These are phyloP conservation scores for Cladosporium sp. DNA, from an alignment of 2,329 filamentous ascomycete genomes.

Conservation along the genomic window DNA sequence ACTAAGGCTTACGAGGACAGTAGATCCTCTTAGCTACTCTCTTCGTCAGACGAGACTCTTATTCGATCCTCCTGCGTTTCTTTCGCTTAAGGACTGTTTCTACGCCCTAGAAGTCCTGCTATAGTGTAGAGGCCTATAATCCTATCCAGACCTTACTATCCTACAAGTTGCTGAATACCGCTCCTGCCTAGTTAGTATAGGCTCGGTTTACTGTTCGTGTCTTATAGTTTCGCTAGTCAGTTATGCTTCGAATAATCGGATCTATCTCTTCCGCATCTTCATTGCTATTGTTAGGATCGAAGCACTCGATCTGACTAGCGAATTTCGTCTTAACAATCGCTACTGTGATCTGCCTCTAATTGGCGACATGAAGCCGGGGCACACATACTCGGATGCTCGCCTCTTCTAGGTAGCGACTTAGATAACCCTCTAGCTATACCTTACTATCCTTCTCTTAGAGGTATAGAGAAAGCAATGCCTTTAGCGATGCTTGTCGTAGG, in stretches of 20 bases:
- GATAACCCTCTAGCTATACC: constrained; percentile 20
- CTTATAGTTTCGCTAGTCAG: constrained; percentile 24
- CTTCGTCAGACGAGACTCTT: constrained; percentile 16
- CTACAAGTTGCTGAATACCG: constrained; percentile 23
- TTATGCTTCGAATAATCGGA: constrained; percentile 15
- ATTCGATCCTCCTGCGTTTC: constrained; percentile 8
- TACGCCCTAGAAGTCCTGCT: constrained; percentile 25
- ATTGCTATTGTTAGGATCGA: constrained; percentile 18
- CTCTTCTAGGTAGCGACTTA: constrained; percentile 21
- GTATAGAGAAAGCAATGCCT: constrained; percentile 22
- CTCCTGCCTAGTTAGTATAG: constrained; percentile 22
- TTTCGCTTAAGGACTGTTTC: constrained; percentile 15
- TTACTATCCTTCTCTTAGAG: constrained; percentile 24
- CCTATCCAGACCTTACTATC: constrained; percentile 21
- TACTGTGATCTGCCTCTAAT: constrained; percentile 25
- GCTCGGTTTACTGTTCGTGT: constrained; percentile 22
- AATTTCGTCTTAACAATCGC: constrained; percentile 27
- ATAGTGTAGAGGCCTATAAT: constrained; percentile 21
- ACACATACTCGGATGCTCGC: constrained; percentile 19
- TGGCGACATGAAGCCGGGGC: constrained; percentile 21
- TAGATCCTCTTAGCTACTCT: constrained; percentile 22
- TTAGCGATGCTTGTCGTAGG: constrained; percentile 19
- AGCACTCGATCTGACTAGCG: constrained; percentile 19
- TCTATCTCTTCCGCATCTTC: constrained; percentile 15
- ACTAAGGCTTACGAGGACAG: constrained; percentile 22